These are phyloP conservation scores for Saprolegnia diclina DNA, from an alignment of 352 stramenopile genomes.

Conservation along the genomic window DNA sequence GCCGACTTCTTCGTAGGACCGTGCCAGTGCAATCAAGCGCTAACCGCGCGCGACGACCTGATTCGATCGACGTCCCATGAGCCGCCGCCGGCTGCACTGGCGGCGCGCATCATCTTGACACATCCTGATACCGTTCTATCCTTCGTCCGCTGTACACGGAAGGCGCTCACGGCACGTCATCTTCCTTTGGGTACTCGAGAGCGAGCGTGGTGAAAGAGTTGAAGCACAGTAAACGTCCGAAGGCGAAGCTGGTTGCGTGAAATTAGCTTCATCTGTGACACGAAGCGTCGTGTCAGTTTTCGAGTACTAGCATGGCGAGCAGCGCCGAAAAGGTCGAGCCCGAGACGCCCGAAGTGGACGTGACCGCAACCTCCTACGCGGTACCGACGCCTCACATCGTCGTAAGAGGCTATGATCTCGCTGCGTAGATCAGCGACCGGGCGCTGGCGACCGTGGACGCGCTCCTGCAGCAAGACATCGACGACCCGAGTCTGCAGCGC, in stretches of 20 bases:
- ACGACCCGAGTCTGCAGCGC: constrained; percentile 73
- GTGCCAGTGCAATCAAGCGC: too few species aligned
- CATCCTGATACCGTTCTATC: too few species aligned
- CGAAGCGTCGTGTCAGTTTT: neutral
- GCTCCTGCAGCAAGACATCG: constrained; percentile 64
- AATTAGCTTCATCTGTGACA: neutral
- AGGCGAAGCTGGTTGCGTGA: neutral
- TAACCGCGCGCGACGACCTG: too few species aligned
- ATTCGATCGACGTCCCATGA: too few species aligned
- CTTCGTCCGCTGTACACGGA: too few species aligned
- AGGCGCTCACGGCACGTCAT: too few species aligned
- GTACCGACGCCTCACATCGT: neutral
- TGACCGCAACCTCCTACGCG: neutral
- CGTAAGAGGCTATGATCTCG: neutral
- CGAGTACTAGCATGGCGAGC: neutral
- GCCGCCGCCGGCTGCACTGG: too few species aligned
- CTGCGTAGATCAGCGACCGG: constrained; percentile 52
- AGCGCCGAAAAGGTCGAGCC: constrained; percentile 1
- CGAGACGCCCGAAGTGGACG: neutral
- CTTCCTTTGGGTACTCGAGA: too few species aligned
- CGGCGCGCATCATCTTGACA: too few species aligned
- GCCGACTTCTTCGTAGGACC: too few species aligned
- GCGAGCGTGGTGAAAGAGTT: too few species aligned
- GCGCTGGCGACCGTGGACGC: constrained; percentile 62
- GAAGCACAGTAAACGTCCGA: too few species aligned